Conservation (phyloP, 306 rosid genomes). For the Canavalia gladiata region DNA sequence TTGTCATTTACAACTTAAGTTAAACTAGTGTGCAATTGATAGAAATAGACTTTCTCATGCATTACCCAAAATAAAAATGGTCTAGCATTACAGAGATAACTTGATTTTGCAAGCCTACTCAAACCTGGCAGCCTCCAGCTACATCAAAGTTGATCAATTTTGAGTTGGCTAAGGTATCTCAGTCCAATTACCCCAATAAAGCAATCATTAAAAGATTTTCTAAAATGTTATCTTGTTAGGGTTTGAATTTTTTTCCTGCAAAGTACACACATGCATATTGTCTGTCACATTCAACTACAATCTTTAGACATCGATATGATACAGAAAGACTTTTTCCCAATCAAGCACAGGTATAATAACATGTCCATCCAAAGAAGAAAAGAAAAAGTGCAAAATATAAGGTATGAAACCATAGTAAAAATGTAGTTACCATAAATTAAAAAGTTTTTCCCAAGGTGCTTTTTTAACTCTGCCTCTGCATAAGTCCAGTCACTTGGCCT, state of each 20-base stretch:
- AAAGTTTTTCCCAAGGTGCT: slow-evolving; percentile 81
- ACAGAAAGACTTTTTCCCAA: too few species aligned
- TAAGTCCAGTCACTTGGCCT: slow-evolving; percentile 96
- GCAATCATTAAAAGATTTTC: neutral
- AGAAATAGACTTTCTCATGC: slow-evolving; percentile 34
- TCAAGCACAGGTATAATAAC: too few species aligned
- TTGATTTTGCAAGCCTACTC: slow-evolving; percentile 36
- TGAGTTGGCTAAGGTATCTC: slow-evolving; percentile 38
- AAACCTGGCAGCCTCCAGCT: slow-evolving; percentile 24
- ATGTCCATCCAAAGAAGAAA: neutral
- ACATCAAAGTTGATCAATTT: slow-evolving; percentile 22
- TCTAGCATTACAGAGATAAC: neutral
- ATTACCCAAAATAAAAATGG: slow-evolving; percentile 18
- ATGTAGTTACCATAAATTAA: slow-evolving; percentile 73
- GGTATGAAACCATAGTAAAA: slow-evolving; percentile 15
- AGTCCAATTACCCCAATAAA: neutral
- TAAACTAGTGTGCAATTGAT: slow-evolving; percentile 23
- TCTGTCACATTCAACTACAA: neutral
- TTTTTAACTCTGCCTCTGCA: slow-evolving; percentile 81
- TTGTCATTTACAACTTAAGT: slow-evolving; percentile 38
- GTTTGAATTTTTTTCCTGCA: slow-evolving; percentile 16
- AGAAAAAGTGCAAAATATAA: slow-evolving; percentile 5
- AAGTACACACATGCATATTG: neutral
- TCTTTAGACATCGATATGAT: too few species aligned
- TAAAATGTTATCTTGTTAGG: slow-evolving; percentile 10